Evolutionary conservation across 2,329 filamentous ascomycete species (phyloP), one percentile per base, ranked within the genome.

Genomic region (Aspergillus vadensis): DNA sequence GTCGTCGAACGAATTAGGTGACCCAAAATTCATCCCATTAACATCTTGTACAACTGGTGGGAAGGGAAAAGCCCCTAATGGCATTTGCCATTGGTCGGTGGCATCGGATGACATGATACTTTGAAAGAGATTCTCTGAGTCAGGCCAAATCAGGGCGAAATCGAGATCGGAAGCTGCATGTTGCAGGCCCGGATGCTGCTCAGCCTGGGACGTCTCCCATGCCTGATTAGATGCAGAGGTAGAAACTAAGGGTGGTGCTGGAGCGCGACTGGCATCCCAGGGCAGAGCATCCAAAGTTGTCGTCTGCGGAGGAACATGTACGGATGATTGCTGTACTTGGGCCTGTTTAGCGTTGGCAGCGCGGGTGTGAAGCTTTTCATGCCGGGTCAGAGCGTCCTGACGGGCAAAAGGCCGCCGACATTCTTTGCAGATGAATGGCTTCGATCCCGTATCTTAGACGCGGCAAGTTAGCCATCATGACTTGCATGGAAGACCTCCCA

Each of bases 121-220:
- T 59, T 80, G 78, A 41, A 80, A 79, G 23, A 80, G 60, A 59
- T 77, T 72, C 60, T 80, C 78, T 2, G 79, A 78, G 61, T 81
- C 78, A 10, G 78, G 79, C 79, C 79, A 81, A 49, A 80, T 75
- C 19, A 81, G 65, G 14, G 75, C 70, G 52, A 78, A 79, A 58
- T 80, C 77, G 5, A 77, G 59, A 27, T 78, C 76, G 4, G 68
- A 64, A 1, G 67, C 60, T 21, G 64, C 59, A 61, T 70, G 63
- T 4, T 74, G 67, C 57, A 73, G 60, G 3, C 57, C 62, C 6
- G 63, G 38, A 48, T 67, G 59, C 19, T 70, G 65, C 4, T 55
- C 64, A 2, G 64, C 49, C 27, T 69, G 66, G 12, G 66, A 41
- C 36, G 69, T 66, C 10, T 67, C 66, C 70, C 69, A 74, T 17